Evolutionary conservation across 1,284 basidiomycete species (phyloP), one percentile per base, ranked within the genome.

Genomic region (Ganoderma sinense): DNA sequence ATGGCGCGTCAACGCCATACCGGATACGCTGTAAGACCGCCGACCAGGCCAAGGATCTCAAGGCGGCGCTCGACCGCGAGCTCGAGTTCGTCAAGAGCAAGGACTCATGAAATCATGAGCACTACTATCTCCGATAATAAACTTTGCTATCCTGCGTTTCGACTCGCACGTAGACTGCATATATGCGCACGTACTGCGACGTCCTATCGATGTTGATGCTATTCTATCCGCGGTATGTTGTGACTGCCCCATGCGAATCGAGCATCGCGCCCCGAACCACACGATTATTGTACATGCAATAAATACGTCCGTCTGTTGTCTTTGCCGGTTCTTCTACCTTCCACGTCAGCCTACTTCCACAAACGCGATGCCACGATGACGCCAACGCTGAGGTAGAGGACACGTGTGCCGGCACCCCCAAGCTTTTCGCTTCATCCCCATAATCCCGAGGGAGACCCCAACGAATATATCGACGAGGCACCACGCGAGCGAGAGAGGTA

Each of bases 11-110:
- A 45, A 85, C 86, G 64, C 86, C 89, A 10, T 95, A 90, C 79
- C 87, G 83, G 71, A 78, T 95, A 53, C 86, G 90, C 29, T 82
- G 91, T 51, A 89, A 89, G 79, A 91, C 86, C 8, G 88, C 90
- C 69, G 86, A 87, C 6, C 84, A 87, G 60, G 93, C 92, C 0
- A 80, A 74, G 41, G 86, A 85, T 58, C 80, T 94, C 71, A 89
- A 89, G 73, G 84, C 83, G 20, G 88, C 86, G 13, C 77, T 95
- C 29, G 88, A 91, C 40, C 85, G 86, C 72, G 93, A 95, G 80
- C 86, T 92, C 58, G 78, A 78, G 71, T 78, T 79, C 61, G 76
- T 80, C 13, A 75, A 75, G 69, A 71, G 72, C 26, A 79, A 79
- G 68, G 74, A 75, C 48, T 65, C 31, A 60, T 71, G 60, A 74